phyloP scores from a whole-genome alignment of 768 basidiomycete genomes.

The Boletus fagicola region DNA sequence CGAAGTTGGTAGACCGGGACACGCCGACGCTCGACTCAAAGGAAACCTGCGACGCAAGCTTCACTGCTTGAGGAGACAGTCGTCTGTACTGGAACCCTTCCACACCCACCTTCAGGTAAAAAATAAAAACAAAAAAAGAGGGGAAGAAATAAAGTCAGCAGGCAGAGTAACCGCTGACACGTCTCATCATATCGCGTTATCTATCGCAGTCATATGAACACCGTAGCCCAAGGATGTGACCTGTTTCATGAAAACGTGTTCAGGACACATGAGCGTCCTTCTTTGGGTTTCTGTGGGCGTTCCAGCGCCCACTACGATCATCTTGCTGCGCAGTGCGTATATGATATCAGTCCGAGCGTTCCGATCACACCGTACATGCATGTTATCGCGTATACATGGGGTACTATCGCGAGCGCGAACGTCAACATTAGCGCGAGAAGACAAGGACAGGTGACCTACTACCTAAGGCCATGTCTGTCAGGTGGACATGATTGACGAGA shows the following conservation, averaged over 20 bases:
- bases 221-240: neutral
- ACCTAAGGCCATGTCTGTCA: constrained; percentile 10
- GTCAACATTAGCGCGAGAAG: constrained; percentile 2
- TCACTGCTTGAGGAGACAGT: too few relatives aligned
- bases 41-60: neutral
- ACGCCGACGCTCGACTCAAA: neutral
- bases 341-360: neutral
- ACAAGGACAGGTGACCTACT: constrained; percentile 13
- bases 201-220: constrained; percentile 12
- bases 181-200: constrained; percentile 1
- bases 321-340: neutral
- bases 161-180: neutral
- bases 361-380: neutral
- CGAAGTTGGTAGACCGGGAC: too few relatives aligned
- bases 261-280: constrained; percentile 13
- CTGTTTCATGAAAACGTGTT: constrained; percentile 14
- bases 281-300: neutral
- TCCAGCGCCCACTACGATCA: neutral
- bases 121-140: neutral
- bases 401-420: neutral
- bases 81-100: neutral
- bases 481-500: constrained; percentile 17
- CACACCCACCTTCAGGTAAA: too few relatives aligned
- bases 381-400: neutral
- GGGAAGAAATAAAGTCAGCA: neutral